Base-by-base conservation (phyloP, 495 filamentous ascomycete species). In the Elasticomyces elasticus region DNA sequence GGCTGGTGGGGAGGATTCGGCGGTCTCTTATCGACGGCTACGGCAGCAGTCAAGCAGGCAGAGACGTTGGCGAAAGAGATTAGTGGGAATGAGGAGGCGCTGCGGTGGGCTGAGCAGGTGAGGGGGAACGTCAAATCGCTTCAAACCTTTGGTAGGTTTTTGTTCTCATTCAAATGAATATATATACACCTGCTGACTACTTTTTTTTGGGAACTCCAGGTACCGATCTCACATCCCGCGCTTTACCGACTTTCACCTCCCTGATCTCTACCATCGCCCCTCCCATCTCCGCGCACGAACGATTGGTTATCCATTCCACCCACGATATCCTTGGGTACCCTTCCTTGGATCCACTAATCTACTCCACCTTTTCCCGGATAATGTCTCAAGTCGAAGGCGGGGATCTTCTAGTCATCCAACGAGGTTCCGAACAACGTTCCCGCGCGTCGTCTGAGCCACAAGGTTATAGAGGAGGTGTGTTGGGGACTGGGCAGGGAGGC, bases 321-420 rank as follows among this genome's bases (percentile, higher is more conserved):
- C 94, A 97, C 72, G 89, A 96, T 65, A 77, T 97, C 19, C 81
- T 88, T 45, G 87, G 86, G 50, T 99, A 99, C 69, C 92, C 94
- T 9, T 89, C 86, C 35, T 81, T 99, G 55, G 90, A 97, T 68
- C 89, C 90, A 11, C 79, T 96, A 25, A 87, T 97, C 64, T 90
- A 95, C 69, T 76, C 77, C 28, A 89, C 92, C 59, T 99, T 99
- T 74, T 89, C 86, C 51, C 83, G 89, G 48, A 91, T 99, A 41
- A 99, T 99, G 92, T 76, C 90, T 27, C 92, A 99, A 70, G 92
- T 99, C 50, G 92, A 99, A 70, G 92, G 92, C 52, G 92, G 92
- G 22, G 92, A 97, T 65, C 79, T 99, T n/a, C 74, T 97, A 31
- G 94, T 99, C 54, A 82, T 97, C 62, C 92, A 97, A 71, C 82